Evolutionary conservation across 164 flowering plant species (phyloP), one percentile per base, ranked within the genome.

Genomic region (Chimonanthus salicifolius): DNA sequence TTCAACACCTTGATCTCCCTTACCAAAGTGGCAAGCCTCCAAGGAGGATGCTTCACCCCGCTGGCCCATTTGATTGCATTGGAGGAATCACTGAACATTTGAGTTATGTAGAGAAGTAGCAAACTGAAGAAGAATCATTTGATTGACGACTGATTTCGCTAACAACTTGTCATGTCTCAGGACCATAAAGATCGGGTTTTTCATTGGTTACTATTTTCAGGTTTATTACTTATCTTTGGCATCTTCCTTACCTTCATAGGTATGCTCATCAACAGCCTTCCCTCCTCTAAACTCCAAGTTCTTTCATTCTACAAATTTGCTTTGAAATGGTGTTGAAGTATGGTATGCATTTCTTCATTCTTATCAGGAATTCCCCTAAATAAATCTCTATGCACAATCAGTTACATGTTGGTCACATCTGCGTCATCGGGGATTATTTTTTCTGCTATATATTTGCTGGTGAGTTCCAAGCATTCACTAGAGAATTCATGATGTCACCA

Each of bases 361-460:
- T 74, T 74, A 51, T 75, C 89, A 88, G 91, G 90, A 48, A 65
- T 88, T 47, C 92, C 92, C 46, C 58, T 88, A 45, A 87, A 90
- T 80, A 90, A 90, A 82, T 80, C 91, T 49, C 79, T 90, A 49
- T 89, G 85, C 75, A 85, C 92, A 48, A 64, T 83, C 69, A 89
- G 89, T 83, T 90, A 90, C 75, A 75, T 84, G 85, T 78, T 88
- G 81, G 77, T 88, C 49, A 88, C 95, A 45, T 82, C 91, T n/a
- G 91, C 86, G 50, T 47, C 80, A 45, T 85, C 91, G 10, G 91
- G 92, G 49, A 69, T 89, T 83, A 85, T 84, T 68, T 84, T 84
- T 74, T 82, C 84, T 78, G 77, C 82, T 71, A 18, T 89, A 16
- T 90, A 90, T 71, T 15, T 85, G 44, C 71, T 89, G 92, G 96